Percentiles rank a stretch among this genome's conserved stretches.
These are phyloP conservation scores for Dentipellis fragilis DNA, from an alignment of 768 basidiomycete genomes.

Conservation along the genomic window DNA sequence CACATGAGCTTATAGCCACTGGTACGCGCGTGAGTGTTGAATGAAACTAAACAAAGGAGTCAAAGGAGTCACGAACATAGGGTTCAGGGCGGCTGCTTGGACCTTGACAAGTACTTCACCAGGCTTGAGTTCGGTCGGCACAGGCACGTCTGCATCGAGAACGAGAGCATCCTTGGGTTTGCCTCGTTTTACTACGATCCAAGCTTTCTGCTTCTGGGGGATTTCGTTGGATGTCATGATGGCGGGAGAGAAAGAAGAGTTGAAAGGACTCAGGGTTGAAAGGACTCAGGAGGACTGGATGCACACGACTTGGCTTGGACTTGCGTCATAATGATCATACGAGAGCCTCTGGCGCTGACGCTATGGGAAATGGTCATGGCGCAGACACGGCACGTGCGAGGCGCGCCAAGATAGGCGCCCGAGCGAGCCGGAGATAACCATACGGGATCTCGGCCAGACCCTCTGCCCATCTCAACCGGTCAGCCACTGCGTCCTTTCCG, in stretches of 20 bases:
- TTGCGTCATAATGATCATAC: not conserved
- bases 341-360: not conserved
- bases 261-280: not conserved
- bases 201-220: conserved; percentile 12
- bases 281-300: not conserved
- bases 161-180: conserved; percentile 20
- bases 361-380: not conserved
- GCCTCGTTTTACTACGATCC: conserved; percentile 21
- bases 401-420: not conserved
- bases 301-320: not conserved
- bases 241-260: not conserved
- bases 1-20: conserved; percentile 56
- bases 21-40: not conserved
- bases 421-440: not conserved
- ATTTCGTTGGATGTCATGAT: not conserved
- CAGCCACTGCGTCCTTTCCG: not conserved
- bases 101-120: conserved; percentile 44
- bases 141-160: conserved; percentile 18
- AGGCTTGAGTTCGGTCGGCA: conserved; percentile 22
- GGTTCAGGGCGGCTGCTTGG: conserved; percentile 54
- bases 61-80: conserved; percentile 34
- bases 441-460: not conserved
- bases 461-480: conserved; percentile 1
- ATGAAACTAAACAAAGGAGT: not conserved
- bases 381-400: not conserved